These are phyloP conservation scores for Akanthomyces uredinophilus DNA, from an alignment of 2,329 filamentous ascomycete genomes.

Conservation along the genomic window DNA sequence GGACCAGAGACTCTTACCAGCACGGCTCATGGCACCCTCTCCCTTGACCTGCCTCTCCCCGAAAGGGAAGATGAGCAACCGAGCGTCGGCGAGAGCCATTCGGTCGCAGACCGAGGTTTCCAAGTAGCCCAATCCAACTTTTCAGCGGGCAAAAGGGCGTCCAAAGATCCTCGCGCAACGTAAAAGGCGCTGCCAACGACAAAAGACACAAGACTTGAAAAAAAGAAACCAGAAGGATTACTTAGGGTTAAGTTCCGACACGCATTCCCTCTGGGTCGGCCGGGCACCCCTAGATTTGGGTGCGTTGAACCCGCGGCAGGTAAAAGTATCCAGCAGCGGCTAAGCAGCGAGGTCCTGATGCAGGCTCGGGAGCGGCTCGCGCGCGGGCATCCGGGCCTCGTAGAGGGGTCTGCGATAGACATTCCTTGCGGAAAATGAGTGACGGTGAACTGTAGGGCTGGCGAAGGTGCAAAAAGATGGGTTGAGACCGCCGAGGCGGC, in stretches of 20 bases:
- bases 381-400: slow-evolving; percentile 32
- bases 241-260: slow-evolving; percentile 96
- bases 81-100: slow-evolving; percentile 30
- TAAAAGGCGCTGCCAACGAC: slow-evolving; percentile 61
- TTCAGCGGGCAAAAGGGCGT: slow-evolving; percentile 42
- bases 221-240: slow-evolving; percentile 50
- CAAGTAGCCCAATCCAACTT: slow-evolving; percentile 45
- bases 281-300: slow-evolving; percentile 34
- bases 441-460: slow-evolving; percentile 76
- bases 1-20: slow-evolving; percentile 66
- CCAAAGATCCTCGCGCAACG: slow-evolving; percentile 25
- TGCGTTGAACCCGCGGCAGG: slow-evolving; percentile 32
- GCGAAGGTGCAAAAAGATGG: slow-evolving; percentile 54
- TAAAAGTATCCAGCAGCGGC: slow-evolving; percentile 38
- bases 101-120: slow-evolving; percentile 27
- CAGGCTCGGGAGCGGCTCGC: slow-evolving; percentile 58
- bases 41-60: slow-evolving; percentile 38
- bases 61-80: slow-evolving; percentile 41
- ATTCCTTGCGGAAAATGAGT: slow-evolving; percentile 66
- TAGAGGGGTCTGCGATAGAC: slow-evolving; percentile 44
- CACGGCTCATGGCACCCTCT: slow-evolving; percentile 67
- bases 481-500: slow-evolving; percentile 36
- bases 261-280: slow-evolving; percentile 50
- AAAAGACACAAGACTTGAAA: slow-evolving; percentile 55
- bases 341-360: slow-evolving; percentile 45